These are phyloP conservation scores for Solanum hybrid DNA, from an alignment of 305 asterid species.

Conservation along the genomic window DNA sequence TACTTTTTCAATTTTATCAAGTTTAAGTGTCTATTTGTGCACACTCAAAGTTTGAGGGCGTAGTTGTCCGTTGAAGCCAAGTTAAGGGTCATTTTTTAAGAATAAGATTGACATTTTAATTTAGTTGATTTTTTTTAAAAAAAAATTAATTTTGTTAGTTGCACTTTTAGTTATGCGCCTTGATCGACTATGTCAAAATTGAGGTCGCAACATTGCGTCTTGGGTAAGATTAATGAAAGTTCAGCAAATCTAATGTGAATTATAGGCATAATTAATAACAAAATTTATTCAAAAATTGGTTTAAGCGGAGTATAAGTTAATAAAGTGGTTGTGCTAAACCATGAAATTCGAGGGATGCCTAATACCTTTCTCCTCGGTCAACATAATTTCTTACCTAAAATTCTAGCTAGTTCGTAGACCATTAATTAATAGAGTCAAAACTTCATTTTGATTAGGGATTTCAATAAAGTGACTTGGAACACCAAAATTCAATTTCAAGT, in stretches of 20 bases:
- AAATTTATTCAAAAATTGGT: background rate
- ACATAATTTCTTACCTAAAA: background rate
- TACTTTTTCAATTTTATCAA: too few relatives aligned
- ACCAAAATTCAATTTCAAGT: background rate
- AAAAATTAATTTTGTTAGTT: background rate
- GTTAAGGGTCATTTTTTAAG: too few relatives aligned
- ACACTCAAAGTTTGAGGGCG: too few relatives aligned
- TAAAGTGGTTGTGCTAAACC: background rate
- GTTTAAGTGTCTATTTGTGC: too few relatives aligned
- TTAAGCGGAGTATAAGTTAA: background rate
- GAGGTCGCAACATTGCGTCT: background rate
- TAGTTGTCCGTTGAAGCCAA: too few relatives aligned
- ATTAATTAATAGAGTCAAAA: background rate
- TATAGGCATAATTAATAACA: background rate
- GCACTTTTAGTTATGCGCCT: background rate
- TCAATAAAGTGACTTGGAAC: background rate
- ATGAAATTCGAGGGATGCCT: background rate
- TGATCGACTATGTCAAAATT: background rate
- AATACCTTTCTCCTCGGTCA: background rate
- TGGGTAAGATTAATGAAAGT: background rate
- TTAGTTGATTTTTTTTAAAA: too few relatives aligned
- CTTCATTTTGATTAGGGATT: too few relatives aligned
- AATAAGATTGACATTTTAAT: too few relatives aligned
- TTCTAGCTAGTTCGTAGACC: background rate
- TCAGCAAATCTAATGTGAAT: background rate